These are phyloP conservation scores for Yarrowia sp. DNA, from an alignment of 805 yeast species.

Conservation along the genomic window DNA sequence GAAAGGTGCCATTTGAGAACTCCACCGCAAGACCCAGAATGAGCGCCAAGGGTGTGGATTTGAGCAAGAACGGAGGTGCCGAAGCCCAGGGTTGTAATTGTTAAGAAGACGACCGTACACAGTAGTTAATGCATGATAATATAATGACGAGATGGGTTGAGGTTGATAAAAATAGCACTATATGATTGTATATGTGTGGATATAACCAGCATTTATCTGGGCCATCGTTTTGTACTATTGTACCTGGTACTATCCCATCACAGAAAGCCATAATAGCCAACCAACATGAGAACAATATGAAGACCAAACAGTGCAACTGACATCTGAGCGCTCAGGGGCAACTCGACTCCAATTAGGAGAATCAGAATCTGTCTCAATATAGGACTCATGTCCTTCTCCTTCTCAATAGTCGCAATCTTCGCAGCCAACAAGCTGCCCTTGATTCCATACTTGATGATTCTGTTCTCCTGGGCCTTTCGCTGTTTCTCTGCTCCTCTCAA, in stretches of 20 bases:
- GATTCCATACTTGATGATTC: not conserved
- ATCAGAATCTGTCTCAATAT: not conserved
- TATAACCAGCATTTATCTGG: too few relatives aligned
- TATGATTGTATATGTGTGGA: too few relatives aligned
- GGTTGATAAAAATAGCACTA: not conserved
- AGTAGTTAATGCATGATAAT: conserved; percentile 16
- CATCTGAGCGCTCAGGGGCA: not conserved
- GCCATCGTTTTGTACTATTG: too few relatives aligned
- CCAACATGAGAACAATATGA: not conserved
- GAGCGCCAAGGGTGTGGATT: conserved; percentile 38
- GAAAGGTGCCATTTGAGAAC: conserved; percentile 46
- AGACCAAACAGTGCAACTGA: not conserved
- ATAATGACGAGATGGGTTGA: not conserved
- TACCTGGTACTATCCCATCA: not conserved
- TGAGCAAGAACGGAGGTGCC: conserved; percentile 30
- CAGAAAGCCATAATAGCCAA: not conserved
- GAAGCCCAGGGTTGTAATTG: conserved; percentile 19
- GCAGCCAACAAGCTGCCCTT: not conserved
- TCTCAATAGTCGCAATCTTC: not conserved
- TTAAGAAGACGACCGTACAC: not conserved
- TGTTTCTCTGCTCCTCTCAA: not conserved
- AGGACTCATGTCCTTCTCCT: not conserved
- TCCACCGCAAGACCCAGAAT: conserved; percentile 31
- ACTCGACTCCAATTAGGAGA: not conserved
- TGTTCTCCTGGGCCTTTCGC: not conserved